Percentiles rank a stretch among this genome's conserved stretches.
Evolutionary conservation across 139 green algal species (phyloP).

Genomic region (Chlamydomonas sp.): DNA sequence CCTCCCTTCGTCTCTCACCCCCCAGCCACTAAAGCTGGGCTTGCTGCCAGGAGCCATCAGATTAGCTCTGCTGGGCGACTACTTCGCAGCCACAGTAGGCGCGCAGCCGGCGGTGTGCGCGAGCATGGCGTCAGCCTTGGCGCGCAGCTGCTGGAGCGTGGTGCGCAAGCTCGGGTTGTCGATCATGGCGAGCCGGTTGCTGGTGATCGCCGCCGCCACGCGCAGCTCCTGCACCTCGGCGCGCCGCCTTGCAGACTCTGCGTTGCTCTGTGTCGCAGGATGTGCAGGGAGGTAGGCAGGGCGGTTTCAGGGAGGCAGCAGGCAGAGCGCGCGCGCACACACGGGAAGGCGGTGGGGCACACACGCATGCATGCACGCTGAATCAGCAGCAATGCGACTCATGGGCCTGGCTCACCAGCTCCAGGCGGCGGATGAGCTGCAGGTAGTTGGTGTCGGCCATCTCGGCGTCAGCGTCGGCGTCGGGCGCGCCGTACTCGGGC

Average conservation of each 20-base stretch:
- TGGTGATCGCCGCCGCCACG: conserved; percentile 20
- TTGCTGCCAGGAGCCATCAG: too few species aligned
- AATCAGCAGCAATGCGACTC: background rate
- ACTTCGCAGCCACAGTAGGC: too few species aligned
- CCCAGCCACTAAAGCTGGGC: too few species aligned
- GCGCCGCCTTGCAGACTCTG: conserved; percentile 28
- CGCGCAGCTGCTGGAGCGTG: conserved; percentile 17
- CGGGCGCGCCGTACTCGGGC: too few species aligned
- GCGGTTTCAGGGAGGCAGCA: background rate
- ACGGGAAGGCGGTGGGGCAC: background rate
- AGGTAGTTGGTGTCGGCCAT: conserved; percentile 2
- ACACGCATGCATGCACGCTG: background rate
- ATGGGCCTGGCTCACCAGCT: conserved; percentile 17
- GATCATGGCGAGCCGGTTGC: conserved; percentile 32
- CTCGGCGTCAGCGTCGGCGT: background rate
- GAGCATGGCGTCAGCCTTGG: conserved; percentile 14
- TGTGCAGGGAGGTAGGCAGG: conserved; percentile 18
- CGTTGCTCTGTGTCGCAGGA: conserved; percentile 14
- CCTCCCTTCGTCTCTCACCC: too few species aligned
- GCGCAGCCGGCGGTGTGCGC: too few species aligned
- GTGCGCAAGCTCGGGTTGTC: conserved; percentile 37
- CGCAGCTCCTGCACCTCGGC: conserved; percentile 30
- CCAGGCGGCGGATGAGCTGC: conserved; percentile 11
- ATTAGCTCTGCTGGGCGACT: too few species aligned
- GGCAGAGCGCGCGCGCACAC: background rate